Conservation (phyloP, 805 yeast species). For the Ogataea ramenticola region DNA sequence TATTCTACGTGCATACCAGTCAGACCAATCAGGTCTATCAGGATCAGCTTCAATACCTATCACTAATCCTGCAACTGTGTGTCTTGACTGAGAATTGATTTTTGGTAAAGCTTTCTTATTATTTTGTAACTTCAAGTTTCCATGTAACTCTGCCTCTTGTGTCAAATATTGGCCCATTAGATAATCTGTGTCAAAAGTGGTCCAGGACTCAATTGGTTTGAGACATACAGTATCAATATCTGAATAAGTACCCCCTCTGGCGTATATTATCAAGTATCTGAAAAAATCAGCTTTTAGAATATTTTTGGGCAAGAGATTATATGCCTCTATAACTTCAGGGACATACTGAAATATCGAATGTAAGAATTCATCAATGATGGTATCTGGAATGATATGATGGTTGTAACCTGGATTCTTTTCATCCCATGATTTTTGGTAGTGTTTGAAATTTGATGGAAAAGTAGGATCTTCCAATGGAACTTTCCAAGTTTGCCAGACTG, state of each 20-base stretch:
- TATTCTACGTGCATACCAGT: constrained; percentile 87
- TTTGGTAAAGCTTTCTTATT: neutral
- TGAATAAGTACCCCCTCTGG: constrained; percentile 89
- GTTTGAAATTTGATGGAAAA: constrained; percentile 48
- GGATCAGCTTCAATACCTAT: constrained; percentile 97
- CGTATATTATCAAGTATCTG: constrained; percentile 77
- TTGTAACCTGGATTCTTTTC: constrained; percentile 48
- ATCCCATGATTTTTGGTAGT: constrained; percentile 58
- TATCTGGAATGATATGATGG: constrained; percentile 70
- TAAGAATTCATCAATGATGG: constrained; percentile 44
- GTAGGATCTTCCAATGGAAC: constrained; percentile 45
- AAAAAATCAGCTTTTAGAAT: constrained; percentile 92
- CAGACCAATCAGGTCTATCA: constrained; percentile 88
- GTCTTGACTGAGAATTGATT: constrained; percentile 17
- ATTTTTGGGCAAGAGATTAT: constrained; percentile 64
- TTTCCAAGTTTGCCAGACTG: constrained; percentile 96
- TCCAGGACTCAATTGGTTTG: constrained; percentile 71
- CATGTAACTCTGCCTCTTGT: neutral
- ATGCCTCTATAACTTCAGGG: constrained; percentile 75
- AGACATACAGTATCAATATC: constrained; percentile 83
- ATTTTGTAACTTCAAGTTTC: neutral
- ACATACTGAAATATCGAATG: constrained; percentile 53
- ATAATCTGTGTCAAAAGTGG: constrained; percentile 34
- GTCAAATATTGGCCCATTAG: too few relatives aligned
- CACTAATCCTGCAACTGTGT: constrained; percentile 57